Percentiles rank a stretch among this genome's conserved stretches.
These are phyloP conservation scores for Ophiognomonia clavigignenti-juglandacearum DNA, from an alignment of 2,329 filamentous ascomycete genomes.

Conservation along the genomic window DNA sequence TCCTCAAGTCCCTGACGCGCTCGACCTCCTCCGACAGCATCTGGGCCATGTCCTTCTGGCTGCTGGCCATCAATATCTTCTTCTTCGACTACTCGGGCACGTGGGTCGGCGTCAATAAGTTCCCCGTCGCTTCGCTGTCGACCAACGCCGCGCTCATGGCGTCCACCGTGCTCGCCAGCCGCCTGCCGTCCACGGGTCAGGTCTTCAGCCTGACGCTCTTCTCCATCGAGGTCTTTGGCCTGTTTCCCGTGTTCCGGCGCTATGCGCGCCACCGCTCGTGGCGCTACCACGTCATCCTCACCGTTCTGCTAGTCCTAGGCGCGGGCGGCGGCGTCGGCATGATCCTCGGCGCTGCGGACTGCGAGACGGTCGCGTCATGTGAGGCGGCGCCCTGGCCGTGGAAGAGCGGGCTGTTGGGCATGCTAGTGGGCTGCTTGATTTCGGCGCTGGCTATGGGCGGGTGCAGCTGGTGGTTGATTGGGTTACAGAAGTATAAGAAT, in stretches of 20 bases:
- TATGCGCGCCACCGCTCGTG: slow-evolving; percentile 79
- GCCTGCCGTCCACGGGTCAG: slow-evolving; percentile 83
- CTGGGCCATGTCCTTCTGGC: slow-evolving; percentile 93
- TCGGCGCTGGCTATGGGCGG: slow-evolving; percentile 80
- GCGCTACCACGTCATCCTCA: slow-evolving; percentile 74
- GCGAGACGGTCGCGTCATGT: slow-evolving; percentile 22
- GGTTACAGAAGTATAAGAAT: slow-evolving; percentile 97
- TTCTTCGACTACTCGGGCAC: slow-evolving; percentile 93
- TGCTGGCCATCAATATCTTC: slow-evolving; percentile 92
- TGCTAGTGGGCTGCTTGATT: slow-evolving; percentile 69
- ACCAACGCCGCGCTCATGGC: slow-evolving; percentile 98
- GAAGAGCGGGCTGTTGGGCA: slow-evolving; percentile 61
- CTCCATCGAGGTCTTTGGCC: slow-evolving; percentile 92
- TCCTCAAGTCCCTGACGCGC: slow-evolving; percentile 90
- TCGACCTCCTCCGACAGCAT: slow-evolving; percentile 94
- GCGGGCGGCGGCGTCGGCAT: slow-evolving; percentile 75
- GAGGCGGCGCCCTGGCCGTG: slow-evolving; percentile 39
- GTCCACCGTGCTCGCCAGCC: slow-evolving; percentile 85
- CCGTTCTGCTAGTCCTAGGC: slow-evolving; percentile 68
- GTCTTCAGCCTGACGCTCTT: slow-evolving; percentile 95
- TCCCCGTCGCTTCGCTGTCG: slow-evolving; percentile 67
- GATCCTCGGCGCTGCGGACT: slow-evolving; percentile 40
- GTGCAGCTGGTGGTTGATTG: slow-evolving; percentile 97
- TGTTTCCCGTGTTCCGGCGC: slow-evolving; percentile 95
- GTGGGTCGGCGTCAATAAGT: slow-evolving; percentile 49